Evolutionary conservation across 1,284 basidiomycete genomes (phyloP).

Genomic region (Trametes versicolor): DNA sequence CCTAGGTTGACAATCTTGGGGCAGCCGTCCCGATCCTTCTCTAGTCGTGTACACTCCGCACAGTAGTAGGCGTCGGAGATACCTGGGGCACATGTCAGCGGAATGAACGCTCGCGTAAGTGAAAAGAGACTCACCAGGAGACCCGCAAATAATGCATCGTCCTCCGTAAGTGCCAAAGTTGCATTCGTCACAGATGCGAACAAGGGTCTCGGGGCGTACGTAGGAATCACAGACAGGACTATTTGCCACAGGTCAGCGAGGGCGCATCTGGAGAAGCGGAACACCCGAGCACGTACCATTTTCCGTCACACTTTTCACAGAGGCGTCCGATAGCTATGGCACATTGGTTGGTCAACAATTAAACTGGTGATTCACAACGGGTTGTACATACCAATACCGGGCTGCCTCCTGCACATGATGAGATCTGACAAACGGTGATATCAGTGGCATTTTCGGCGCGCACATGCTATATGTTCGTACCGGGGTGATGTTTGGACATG

Average conservation of each 20-base stretch:
- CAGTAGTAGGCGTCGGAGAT: conserved; percentile 99
- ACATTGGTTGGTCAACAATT: not conserved
- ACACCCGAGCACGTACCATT: conserved; percentile 77
- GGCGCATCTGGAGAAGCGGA: not conserved
- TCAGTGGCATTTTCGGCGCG: not conserved
- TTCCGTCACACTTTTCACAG: conserved; percentile 99
- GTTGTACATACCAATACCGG: conserved; percentile 84
- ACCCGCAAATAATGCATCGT: conserved; percentile 96
- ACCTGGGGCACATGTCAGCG: conserved; percentile 56
- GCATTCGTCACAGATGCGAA: conserved; percentile 99
- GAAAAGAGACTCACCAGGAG: conserved; percentile 72
- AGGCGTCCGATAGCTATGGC: conserved; percentile 91
- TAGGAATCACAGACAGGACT: conserved; percentile 99
- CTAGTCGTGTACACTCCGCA: conserved; percentile 94
- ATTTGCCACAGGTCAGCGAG: not conserved
- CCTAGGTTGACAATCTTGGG: conserved; percentile 98
- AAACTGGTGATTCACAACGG: not conserved
- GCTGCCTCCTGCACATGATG: conserved; percentile 96
- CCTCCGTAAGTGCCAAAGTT: conserved; percentile 99
- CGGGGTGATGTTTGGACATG: conserved; percentile 2
- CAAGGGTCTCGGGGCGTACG: conserved; percentile 97
- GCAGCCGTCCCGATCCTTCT: conserved; percentile 98
- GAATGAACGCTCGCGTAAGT: not conserved
- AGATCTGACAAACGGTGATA: conserved; percentile 65
- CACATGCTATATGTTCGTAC: not conserved